A percentile compares a stretch with the other conserved stretches of the same genome.
phyloP scores from a whole-genome alignment of 768 basidiomycete species.

The Phaffia australis region DNA sequence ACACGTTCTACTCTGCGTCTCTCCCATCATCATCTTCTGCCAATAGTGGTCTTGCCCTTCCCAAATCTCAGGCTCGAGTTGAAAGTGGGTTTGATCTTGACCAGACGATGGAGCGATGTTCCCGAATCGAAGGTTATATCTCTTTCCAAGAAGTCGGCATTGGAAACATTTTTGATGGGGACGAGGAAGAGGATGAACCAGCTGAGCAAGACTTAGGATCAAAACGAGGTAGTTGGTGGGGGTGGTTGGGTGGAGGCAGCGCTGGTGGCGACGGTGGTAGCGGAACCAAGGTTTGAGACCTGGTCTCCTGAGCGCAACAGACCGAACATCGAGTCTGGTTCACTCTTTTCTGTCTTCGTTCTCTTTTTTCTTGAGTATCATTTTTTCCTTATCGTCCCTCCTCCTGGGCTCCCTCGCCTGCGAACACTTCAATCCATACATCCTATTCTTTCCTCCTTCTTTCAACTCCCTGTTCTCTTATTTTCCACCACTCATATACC shows the following conservation, averaged over 20 bases:
- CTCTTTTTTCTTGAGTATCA: neutral
- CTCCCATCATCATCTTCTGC: neutral
- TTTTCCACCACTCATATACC: neutral
- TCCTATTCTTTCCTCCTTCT: neutral
- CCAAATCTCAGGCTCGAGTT: neutral
- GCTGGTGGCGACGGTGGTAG: neutral
- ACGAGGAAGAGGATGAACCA: constrained; percentile 10
- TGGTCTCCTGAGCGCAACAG: neutral
- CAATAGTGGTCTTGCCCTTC: neutral
- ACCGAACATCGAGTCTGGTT: neutral
- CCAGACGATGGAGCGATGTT: neutral
- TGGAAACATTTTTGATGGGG: neutral
- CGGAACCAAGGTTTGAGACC: neutral
- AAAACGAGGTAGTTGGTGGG: constrained; percentile 12
- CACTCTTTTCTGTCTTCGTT: neutral
- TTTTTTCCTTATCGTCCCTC: constrained; percentile 1
- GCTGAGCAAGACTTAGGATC: neutral
- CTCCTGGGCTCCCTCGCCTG: neutral
- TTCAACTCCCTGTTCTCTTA: neutral
- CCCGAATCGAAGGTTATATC: neutral
- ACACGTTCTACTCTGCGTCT: neutral
- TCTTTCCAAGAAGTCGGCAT: constrained; percentile 8
- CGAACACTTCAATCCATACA: neutral
- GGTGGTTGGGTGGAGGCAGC: constrained; percentile 6
- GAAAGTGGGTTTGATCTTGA: constrained; percentile 15